A percentile compares a stretch with the other conserved stretches of the same genome.
phyloP scores from a whole-genome alignment of 768 basidiomycete genomes.

The Tulasnella sp. region DNA sequence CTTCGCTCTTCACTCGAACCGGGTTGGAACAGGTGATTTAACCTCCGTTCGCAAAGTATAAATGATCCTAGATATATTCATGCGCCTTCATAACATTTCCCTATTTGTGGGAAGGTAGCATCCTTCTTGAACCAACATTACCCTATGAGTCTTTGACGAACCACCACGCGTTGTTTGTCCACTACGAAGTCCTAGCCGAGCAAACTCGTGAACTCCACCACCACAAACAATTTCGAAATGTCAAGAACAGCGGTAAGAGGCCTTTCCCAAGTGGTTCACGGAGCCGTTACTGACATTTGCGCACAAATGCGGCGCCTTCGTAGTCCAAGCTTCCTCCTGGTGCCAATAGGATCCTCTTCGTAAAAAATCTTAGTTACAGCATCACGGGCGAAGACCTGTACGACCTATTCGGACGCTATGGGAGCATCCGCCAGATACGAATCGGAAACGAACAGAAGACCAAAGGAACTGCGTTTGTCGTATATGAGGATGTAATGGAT shows the following conservation, averaged over 20 bases:
- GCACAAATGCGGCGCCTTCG: background rate
- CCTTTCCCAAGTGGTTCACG: background rate
- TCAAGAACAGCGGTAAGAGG: background rate
- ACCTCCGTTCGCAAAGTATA: no score
- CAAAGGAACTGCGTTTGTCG: conserved; percentile 94
- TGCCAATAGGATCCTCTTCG: conserved; percentile 86
- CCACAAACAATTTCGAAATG: background rate
- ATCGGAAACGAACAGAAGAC: conserved; percentile 90
- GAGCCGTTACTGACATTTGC: background rate
- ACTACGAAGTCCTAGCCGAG: background rate
- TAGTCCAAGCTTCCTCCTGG: conserved; percentile 87
- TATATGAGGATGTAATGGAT: conserved; percentile 95
- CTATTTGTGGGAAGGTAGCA: no score
- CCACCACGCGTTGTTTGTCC: background rate
- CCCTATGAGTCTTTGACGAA: no score
- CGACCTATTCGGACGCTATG: conserved; percentile 96
- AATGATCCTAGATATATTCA: no score
- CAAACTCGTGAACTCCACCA: background rate
- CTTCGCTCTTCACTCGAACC: no score
- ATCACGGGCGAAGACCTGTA: conserved; percentile 93
- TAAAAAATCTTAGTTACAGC: conserved; percentile 89
- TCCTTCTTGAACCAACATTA: no score
- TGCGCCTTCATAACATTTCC: no score
- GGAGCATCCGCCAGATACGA: conserved; percentile 91
- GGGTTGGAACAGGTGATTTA: no score